Base-by-base conservation (phyloP, 345 rosid genomes). In the Abelmoschus esculentus region DNA sequence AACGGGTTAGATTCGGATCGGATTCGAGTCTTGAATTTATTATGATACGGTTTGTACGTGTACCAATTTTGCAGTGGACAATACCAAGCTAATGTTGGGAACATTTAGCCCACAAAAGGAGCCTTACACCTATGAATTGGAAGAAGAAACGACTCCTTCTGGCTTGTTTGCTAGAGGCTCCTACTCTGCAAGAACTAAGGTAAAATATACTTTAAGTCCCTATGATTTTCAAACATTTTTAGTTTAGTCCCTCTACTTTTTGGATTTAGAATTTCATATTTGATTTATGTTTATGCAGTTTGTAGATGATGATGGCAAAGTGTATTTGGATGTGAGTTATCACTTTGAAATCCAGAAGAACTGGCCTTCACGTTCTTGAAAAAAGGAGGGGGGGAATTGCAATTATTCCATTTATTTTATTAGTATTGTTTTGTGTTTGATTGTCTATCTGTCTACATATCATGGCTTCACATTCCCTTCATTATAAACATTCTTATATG, bases 161-260 rank as follows among this genome's bases (percentile, higher is more conserved):
- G 96, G 96, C 68, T 72, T 89, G 76, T 85, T 89, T 59, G 92
- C 90, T 55, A 80, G 96, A 78, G 96, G 96, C 73, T 79, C 88
- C 42, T 89, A 89, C 76, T 74, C 90, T 47, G 96, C 92, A 54
- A 89, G 80, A 82, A 75, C 96, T 60, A 89, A 84, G 92, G 96
- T 87, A 44, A 36, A 19, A 8, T 56, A 3, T 56, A 3, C 1
- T 56, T 56, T 2, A 42, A 42, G 46, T 42, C 46, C 46, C 46
- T 10, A 10, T 9, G 11, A 3, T 42, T 42, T 42, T 10, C 46
- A 42, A 42, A 42, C 0, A 42, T 42, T 38, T 38, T 2, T 38
- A 7, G 42, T 36, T 36, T 36, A 7, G 10, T 36, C 42, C 42
- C 42, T 36, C 42, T 36, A 36, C 9, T 36, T 38, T 38, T 38